phyloP scores from a whole-genome alignment of 768 basidiomycete species.

The Amanita inopinata region DNA sequence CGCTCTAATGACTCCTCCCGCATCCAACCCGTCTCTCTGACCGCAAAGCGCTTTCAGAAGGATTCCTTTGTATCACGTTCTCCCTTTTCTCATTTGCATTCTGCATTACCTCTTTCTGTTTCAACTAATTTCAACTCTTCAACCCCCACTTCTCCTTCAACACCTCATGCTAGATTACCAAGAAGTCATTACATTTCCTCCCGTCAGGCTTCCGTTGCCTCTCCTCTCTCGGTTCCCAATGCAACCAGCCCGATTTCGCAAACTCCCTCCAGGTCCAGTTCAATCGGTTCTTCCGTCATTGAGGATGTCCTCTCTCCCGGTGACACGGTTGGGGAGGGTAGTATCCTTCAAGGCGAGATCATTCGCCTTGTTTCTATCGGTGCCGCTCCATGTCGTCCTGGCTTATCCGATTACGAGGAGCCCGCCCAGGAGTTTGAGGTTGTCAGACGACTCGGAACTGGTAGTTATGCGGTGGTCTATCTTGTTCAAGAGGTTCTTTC shows the following conservation, averaged over 20 bases:
- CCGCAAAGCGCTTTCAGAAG: slow-evolving; percentile 30
- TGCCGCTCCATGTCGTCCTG: slow-evolving; percentile 20
- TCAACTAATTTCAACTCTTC: slow-evolving; percentile 15
- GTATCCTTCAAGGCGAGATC: slow-evolving; percentile 53
- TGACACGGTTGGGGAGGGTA: slow-evolving; percentile 64
- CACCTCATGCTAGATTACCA: slow-evolving; percentile 24
- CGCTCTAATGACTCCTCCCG: slow-evolving; percentile 31
- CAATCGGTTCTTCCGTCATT: slow-evolving; percentile 28
- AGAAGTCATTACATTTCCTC: slow-evolving; percentile 32
- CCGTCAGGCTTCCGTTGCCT: slow-evolving; percentile 20
- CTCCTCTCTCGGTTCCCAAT: slow-evolving; percentile 20
- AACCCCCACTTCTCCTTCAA: slow-evolving; percentile 23
- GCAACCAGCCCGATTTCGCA: slow-evolving; percentile 17
- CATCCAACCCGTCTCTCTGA: slow-evolving; percentile 17
- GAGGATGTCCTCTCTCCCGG: slow-evolving; percentile 65
- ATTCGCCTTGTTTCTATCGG: slow-evolving; percentile 49
- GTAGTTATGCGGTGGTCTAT: slow-evolving; percentile 92
- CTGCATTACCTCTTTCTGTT: slow-evolving; percentile 15
- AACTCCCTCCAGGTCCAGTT: slow-evolving; percentile 24
- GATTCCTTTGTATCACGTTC: slow-evolving; percentile 23
- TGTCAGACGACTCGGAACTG: slow-evolving; percentile 75
- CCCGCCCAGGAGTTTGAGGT: slow-evolving; percentile 73
- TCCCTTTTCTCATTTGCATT: slow-evolving; percentile 8
- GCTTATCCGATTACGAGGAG: slow-evolving; percentile 26
- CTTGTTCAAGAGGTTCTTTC: slow-evolving; percentile 69